Conservation (phyloP, 2,329 filamentous ascomycete genomes). For the Fusarium sororula region DNA sequence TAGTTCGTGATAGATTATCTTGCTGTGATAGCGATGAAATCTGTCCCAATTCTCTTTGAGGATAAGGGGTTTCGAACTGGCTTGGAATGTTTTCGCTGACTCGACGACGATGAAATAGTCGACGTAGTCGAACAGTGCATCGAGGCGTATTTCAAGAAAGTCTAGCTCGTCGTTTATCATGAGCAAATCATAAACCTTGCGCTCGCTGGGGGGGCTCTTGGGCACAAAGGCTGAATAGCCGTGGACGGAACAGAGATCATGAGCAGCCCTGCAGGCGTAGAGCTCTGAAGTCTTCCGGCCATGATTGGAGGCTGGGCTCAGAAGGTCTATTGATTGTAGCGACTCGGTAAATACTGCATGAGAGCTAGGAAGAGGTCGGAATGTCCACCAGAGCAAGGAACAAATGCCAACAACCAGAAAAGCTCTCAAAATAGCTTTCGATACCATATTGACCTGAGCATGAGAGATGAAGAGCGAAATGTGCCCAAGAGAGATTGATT, state of each 20-base stretch:
- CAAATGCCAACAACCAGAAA: background rate
- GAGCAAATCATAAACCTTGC: constrained; percentile 60
- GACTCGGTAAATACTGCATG: constrained; percentile 23
- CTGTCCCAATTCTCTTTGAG: constrained; percentile 61
- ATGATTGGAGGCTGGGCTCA: constrained; percentile 23
- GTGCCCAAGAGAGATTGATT: background rate
- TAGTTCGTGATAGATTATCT: constrained; percentile 69
- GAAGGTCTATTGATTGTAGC: constrained; percentile 1
- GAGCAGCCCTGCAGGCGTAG: constrained; percentile 42
- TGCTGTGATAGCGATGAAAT: constrained; percentile 62
- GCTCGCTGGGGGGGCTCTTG: constrained; percentile 24
- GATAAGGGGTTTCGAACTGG: constrained; percentile 61
- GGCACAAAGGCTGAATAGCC: constrained; percentile 44
- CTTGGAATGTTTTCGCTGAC: constrained; percentile 65
- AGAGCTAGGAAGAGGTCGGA: background rate
- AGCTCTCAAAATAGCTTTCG: background rate
- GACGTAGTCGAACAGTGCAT: constrained; percentile 64
- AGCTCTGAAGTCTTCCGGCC: constrained; percentile 19
- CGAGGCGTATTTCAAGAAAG: constrained; percentile 70
- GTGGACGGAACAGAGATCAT: constrained; percentile 42
- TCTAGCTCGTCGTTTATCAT: constrained; percentile 72
- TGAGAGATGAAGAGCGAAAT: background rate
- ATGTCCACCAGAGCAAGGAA: background rate
- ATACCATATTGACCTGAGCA: background rate
- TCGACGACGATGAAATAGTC: constrained; percentile 74